Evolutionary conservation across 352 stramenopile genomes (phyloP).

Genomic region (Globisporangium yorkense): DNA sequence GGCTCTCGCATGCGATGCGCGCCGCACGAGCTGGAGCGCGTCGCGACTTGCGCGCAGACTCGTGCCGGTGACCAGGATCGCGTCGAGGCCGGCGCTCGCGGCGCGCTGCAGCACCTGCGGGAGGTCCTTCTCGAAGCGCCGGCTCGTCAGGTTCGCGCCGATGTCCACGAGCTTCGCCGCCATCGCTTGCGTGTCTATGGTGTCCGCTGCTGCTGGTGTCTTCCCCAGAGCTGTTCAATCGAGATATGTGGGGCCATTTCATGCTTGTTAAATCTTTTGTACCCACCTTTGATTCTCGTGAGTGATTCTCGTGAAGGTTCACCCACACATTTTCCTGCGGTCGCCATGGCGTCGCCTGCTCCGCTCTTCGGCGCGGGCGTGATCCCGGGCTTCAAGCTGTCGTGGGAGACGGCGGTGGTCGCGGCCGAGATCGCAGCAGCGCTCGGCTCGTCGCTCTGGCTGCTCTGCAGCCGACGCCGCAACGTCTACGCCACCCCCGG

Average conservation of each 20-base stretch:
- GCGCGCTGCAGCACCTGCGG: slow-evolving; percentile 84
- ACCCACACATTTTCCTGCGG: too few species aligned
- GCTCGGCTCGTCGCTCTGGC: slow-evolving; percentile 37
- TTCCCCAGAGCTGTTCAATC: too few species aligned
- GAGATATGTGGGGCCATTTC: too few species aligned
- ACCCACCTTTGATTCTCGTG: too few species aligned
- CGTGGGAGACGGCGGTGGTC: slow-evolving; percentile 54
- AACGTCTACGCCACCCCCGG: neutral
- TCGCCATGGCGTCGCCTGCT: too few species aligned
- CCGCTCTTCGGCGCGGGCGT: neutral
- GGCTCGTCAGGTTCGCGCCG: slow-evolving; percentile 59
- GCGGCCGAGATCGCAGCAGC: slow-evolving; percentile 36
- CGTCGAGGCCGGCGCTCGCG: slow-evolving; percentile 49
- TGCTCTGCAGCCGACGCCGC: slow-evolving; percentile 22
- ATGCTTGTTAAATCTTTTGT: too few species aligned
- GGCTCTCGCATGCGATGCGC: slow-evolving; percentile 8
- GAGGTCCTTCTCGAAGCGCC: slow-evolving; percentile 80
- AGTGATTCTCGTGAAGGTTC: too few species aligned
- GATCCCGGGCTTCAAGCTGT: slow-evolving; percentile 12
- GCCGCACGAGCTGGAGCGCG: slow-evolving; percentile 33
- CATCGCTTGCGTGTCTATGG: too few species aligned
- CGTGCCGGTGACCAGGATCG: slow-evolving; percentile 86
- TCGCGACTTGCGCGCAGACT: slow-evolving; percentile 33
- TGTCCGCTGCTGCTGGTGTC: too few species aligned
- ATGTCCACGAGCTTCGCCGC: slow-evolving; percentile 47